Evolutionary conservation across 352 stramenopile species (phyloP).

Genomic region (Globisporangium recalcitrans): DNA sequence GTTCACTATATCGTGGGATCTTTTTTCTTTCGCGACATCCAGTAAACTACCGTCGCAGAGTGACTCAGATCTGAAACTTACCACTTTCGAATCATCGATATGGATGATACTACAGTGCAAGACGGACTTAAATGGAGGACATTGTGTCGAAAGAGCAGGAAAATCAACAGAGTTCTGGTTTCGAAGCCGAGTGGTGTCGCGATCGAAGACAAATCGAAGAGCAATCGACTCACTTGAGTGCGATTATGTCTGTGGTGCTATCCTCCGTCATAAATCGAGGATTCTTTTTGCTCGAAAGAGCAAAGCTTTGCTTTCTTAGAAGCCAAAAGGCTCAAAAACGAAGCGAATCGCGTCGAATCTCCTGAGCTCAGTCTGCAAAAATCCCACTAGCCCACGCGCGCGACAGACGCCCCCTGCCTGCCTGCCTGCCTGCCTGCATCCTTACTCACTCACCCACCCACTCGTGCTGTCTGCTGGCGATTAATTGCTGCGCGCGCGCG

Average conservation of each 20-base stretch:
- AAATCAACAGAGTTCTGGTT: no score
- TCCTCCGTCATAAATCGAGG: neutral
- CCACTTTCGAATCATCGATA: neutral
- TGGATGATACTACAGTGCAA: no score
- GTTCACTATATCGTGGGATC: slow-evolving; percentile 15
- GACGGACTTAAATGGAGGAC: no score
- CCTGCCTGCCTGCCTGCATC: no score
- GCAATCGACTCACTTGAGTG: no score
- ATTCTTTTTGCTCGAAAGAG: neutral
- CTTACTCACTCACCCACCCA: neutral
- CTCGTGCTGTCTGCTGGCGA: neutral
- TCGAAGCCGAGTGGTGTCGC: no score
- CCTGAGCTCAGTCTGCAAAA: neutral
- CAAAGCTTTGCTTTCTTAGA: neutral
- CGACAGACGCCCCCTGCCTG: neutral
- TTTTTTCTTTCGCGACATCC: slow-evolving; percentile 5
- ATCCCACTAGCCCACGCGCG: neutral
- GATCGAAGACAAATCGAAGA: no score
- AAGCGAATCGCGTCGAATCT: slow-evolving; percentile 9
- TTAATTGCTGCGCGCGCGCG: neutral
- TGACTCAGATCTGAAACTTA: neutral
- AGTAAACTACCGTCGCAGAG: neutral
- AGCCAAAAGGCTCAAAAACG: neutral
- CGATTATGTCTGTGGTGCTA: no score
- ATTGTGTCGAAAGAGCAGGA: no score